Percentiles rank a stretch among this genome's conserved stretches.
phyloP scores from a whole-genome alignment of 1,284 basidiomycete genomes.

The Apiotrichum sp. region DNA sequence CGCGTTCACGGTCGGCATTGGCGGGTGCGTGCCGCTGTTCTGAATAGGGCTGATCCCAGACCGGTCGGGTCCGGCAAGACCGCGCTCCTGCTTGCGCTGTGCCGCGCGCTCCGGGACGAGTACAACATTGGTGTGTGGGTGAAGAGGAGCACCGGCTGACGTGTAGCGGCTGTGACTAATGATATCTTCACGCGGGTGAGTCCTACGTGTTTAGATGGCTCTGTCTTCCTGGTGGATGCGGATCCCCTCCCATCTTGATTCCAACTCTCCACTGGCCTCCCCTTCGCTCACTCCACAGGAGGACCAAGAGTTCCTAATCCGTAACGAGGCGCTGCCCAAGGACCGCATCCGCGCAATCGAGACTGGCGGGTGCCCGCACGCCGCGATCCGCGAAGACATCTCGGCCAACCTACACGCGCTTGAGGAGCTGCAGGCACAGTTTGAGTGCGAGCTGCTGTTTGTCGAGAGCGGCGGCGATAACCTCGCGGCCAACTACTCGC shows the following conservation, averaged over 20 bases:
- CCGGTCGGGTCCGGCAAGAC: constrained; percentile 98
- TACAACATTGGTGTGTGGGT: constrained; percentile 74
- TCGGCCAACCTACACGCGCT: constrained; percentile 92
- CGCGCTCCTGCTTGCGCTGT: constrained; percentile 87
- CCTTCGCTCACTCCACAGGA: constrained; percentile 48
- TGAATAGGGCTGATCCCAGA: constrained; percentile 45
- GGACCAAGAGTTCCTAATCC: constrained; percentile 95
- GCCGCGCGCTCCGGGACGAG: constrained; percentile 68
- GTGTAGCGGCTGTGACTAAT: constrained; percentile 81
- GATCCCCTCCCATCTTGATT: constrained; percentile 1
- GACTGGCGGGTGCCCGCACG: constrained; percentile 90
- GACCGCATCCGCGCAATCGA: constrained; percentile 91
- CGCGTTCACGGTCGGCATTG: constrained; percentile 94
- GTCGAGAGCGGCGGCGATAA: constrained; percentile 97
- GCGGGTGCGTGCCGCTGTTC: constrained; percentile 60
- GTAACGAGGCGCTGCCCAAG: constrained; percentile 77
- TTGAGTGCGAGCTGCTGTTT: constrained; percentile 73
- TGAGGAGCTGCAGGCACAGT: constrained; percentile 90
- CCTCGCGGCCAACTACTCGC: constrained; percentile 89
- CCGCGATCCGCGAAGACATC: constrained; percentile 95
- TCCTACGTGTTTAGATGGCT: not conserved
- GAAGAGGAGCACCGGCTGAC: not conserved
- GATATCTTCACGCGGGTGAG: constrained; percentile 79
- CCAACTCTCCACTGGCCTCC: not conserved
- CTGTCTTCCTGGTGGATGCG: not conserved